Evolutionary conservation across 345 rosid species (phyloP), one percentile per base, ranked within the genome.

Genomic region (Nasturtium officinale): DNA sequence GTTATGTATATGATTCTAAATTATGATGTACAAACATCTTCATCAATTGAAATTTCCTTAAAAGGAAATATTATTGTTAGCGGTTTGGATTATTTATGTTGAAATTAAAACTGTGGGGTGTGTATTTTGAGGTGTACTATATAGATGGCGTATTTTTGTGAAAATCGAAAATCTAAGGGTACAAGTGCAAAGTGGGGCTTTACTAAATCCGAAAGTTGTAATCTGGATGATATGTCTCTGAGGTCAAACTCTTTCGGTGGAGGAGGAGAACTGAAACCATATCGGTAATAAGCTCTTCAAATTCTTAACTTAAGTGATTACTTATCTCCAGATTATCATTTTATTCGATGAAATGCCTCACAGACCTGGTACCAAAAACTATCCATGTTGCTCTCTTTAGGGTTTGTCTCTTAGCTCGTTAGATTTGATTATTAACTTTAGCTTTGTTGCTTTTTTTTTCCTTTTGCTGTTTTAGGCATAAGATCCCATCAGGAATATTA

Each of bases 271-370:
- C 18, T 15, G 65, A 63, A 69, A 46, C 53, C 37, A 64, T 63
- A 54, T 62, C 2, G 45, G 16, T 63, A 52, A 32, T 60, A 29
- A 50, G 17, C 38, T 23, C 29, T 52, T 61, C 32, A 61, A 68
- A 68, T 15, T 52, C 69, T 51, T 75, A 30, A 12, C 54, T 61
- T 42, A 21, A 30, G n/a, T 50, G n/a, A 52, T 42, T 43, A 17
- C 40, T 52, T 15, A 51, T 13, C 18, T 32, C 11, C 37, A 30
- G 6, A 15, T 46, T 20, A 30, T 33, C 10, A 6, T 46, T 12
- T 16, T 9, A 5, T 77, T 77, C 67, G 80, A 71, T 77, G 48
- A 71, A 77, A 71, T 70, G 72, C 72, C 54, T 77, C 75, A 76
- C 1, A 18, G 75, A 48, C 9, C 12, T 65, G 11, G 8, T 15